Base-by-base conservation (phyloP, 2,329 filamentous ascomycete species). In the Fusarium globosum region DNA sequence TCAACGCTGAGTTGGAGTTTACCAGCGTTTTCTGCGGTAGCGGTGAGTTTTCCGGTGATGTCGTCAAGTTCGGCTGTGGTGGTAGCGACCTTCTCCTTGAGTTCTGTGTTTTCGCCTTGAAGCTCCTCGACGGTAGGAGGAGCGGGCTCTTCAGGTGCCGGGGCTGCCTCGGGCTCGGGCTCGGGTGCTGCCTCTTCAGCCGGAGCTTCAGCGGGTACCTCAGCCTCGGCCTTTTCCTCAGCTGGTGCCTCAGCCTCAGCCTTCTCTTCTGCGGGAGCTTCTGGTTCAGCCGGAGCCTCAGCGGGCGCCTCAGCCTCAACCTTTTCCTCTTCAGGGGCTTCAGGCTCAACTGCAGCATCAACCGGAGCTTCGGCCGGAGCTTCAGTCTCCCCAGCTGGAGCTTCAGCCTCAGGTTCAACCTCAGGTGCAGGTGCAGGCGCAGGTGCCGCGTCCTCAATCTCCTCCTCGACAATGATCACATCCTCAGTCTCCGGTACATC, bases 1-100 rank as follows among this genome's bases (percentile, higher is more conserved):
- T 72, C 72, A 6, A 60, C 61, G 46, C 61, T 63, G 21, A 74
- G 68, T 21, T 75, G 65, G 7, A 76, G 73, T 20, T 73, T 71
- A 11, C 72, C 56, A 8, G 66, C 56, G 26, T 76, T 66, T 26
- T 68, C 67, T 21, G 71, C 73, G 1, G 77, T 72, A 11, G 69
- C 64, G 0, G 61, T 59, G n/a, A 77, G 68, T 61, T 77, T 77
- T 14, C 43, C 51, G 12, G 60, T 59, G 4, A 64, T 55, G 3
- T 73, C 69, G 15, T 61, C 35, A 13, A 53, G 41, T 35, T 70
- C 55, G 14, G 69, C 64, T 51, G 72, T 69, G 30, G 71, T 61
- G 3, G 63, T 63, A 0, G 56, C 69, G 4, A 63, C 61, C 38
- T 77, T 75, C n/a, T 77, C 73, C 52, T 72, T 65, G 21, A 78